Percentiles rank a stretch among this genome's conserved stretches.
phyloP scores from a whole-genome alignment of 2,329 filamentous ascomycete species.

The Gyromitra esculenta region DNA sequence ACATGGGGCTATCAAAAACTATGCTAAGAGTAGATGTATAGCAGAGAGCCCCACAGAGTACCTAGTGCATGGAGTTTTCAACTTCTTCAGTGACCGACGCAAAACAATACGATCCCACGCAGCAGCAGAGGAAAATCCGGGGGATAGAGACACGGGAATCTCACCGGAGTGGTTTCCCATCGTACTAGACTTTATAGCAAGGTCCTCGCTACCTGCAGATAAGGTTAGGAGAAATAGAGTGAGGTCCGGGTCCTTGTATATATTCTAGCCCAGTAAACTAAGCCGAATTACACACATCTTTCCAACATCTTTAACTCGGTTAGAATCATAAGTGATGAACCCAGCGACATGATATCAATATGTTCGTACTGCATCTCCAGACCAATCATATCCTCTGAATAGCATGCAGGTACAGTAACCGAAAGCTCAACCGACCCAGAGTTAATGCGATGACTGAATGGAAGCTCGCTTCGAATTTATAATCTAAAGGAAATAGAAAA shows the following conservation, averaged over 20 bases:
- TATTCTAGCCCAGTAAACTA: neutral
- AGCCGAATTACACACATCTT: neutral
- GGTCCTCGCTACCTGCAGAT: neutral
- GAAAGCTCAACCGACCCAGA: neutral
- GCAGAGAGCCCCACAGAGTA: neutral
- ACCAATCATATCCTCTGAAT: neutral
- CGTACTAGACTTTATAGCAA: neutral
- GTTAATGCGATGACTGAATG: neutral
- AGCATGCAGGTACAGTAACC: conserved; percentile 11
- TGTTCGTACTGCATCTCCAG: neutral
- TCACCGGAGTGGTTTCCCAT: neutral
- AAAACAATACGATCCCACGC: conserved; percentile 23
- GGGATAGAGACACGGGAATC: conserved; percentile 16
- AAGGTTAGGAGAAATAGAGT: conserved; percentile 22
- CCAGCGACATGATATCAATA: neutral
- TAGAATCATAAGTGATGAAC: neutral
- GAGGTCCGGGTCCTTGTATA: conserved; percentile 5
- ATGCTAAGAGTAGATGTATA: conserved; percentile 6
- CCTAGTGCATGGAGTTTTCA: neutral
- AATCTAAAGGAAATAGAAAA: neutral
- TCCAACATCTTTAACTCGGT: neutral
- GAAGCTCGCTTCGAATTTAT: neutral
- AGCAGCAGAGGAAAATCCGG: conserved; percentile 10
- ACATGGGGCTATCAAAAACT: conserved; percentile 6
- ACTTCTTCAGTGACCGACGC: neutral